These are phyloP conservation scores for Chamaenerion angustifolium DNA, from an alignment of 345 rosid genomes.

Conservation along the genomic window DNA sequence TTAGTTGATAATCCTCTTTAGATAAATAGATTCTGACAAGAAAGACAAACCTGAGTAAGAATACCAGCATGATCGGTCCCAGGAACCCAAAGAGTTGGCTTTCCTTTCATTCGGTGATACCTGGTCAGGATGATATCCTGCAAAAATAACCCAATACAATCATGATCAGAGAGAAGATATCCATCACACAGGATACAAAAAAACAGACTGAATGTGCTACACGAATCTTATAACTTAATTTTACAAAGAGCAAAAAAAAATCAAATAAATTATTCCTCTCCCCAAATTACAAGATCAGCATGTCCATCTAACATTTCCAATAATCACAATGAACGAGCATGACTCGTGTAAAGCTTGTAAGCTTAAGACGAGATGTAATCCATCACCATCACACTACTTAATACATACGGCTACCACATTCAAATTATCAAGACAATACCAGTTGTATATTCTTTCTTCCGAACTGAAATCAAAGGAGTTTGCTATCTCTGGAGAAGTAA, in stretches of 20 bases:
- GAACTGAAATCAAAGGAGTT: constrained; percentile 80
- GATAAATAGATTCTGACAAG: constrained; percentile 2
- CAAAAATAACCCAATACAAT: constrained; percentile 13
- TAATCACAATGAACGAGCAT: neutral
- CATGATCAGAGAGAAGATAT: neutral
- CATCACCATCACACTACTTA: neutral
- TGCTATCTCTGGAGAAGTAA: constrained; percentile 62
- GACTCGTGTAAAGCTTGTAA: no score
- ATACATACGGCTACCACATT: neutral
- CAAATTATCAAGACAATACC: constrained; percentile 25
- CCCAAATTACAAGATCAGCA: no score
- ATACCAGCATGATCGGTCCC: constrained; percentile 99
- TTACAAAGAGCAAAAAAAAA: no score
- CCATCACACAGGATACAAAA: no score
- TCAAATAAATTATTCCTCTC: no score
- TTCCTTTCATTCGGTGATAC: constrained; percentile 86
- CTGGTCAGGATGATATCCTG: constrained; percentile 90
- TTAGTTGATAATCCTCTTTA: no score
- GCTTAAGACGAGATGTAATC: no score
- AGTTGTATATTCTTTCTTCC: constrained; percentile 83
- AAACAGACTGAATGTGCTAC: no score
- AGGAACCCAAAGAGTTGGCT: constrained; percentile 95
- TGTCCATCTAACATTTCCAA: no score
- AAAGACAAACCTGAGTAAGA: constrained; percentile 71
- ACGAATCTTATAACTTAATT: no score